phyloP scores from a whole-genome alignment of 768 basidiomycete species.

The Russula olivacea region DNA sequence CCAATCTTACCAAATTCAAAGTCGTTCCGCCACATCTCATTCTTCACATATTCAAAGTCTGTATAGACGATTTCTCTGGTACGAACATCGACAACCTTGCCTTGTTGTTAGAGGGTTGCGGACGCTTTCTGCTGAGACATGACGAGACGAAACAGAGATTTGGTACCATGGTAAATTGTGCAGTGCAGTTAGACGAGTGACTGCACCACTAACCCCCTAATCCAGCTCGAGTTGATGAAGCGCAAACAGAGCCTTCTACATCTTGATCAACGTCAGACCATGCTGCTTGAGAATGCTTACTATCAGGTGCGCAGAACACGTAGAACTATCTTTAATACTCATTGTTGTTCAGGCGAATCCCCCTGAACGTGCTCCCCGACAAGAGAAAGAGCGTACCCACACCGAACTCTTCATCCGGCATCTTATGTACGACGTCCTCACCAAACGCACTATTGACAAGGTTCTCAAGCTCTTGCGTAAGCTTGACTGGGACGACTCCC shows the following conservation, averaged over 20 bases:
- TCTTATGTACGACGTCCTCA: constrained; percentile 87
- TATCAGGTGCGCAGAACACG: constrained; percentile 62
- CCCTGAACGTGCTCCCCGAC: constrained; percentile 81
- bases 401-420: constrained; percentile 95
- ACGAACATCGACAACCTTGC: constrained; percentile 93
- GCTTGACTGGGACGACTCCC: constrained; percentile 86
- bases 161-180: constrained; percentile 65
- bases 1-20: constrained; percentile 92
- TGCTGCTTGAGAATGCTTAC: constrained; percentile 95
- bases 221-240: constrained; percentile 85
- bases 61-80: constrained; percentile 89
- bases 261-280: constrained; percentile 82
- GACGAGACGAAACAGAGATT: constrained; percentile 87
- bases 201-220: neutral
- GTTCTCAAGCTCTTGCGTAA: constrained; percentile 90
- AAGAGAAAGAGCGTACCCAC: constrained; percentile 77
- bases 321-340: constrained; percentile 5
- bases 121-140: constrained; percentile 80
- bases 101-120: constrained; percentile 87
- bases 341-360: constrained; percentile 74
- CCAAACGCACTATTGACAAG: constrained; percentile 93
- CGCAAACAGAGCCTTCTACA: constrained; percentile 92
- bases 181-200: neutral
- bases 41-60: constrained; percentile 94
- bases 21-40: constrained; percentile 89